Conservation (phyloP, 495 filamentous ascomycete species). For the Oidiodendron maius region DNA sequence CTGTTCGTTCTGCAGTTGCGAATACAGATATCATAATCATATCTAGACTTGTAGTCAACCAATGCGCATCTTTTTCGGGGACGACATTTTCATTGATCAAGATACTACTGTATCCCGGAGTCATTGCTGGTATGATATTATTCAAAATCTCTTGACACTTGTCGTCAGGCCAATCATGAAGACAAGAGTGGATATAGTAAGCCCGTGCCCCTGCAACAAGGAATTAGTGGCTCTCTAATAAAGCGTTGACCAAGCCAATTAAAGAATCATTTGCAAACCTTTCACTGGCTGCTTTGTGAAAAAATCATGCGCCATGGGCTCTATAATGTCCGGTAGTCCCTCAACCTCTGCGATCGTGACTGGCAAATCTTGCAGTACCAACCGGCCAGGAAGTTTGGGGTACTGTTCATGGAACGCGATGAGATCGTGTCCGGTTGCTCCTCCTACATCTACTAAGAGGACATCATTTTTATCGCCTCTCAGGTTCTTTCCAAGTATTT, state of each 20-base stretch:
- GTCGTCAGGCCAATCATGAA: conserved; percentile 24
- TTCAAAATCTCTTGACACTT: conserved; percentile 15
- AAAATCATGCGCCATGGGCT: conserved; percentile 35
- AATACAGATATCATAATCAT: conserved; percentile 32
- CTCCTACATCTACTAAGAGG: background rate
- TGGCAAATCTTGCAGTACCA: conserved; percentile 44
- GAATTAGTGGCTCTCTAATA: background rate
- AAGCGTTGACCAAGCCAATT: too few species aligned
- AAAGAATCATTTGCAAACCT: conserved; percentile 12
- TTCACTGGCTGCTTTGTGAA: conserved; percentile 36
- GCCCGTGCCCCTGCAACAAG: conserved; percentile 23
- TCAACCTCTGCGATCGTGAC: conserved; percentile 29
- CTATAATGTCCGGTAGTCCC: conserved; percentile 19
- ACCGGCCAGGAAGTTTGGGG: conserved; percentile 31
- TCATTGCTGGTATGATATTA: conserved; percentile 28
- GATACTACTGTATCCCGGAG: conserved; percentile 29
- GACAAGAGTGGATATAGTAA: conserved; percentile 27
- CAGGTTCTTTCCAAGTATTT: background rate
- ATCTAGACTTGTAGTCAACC: conserved; percentile 27
- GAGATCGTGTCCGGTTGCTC: conserved; percentile 37
- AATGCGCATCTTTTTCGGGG: conserved; percentile 27
- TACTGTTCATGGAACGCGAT: conserved; percentile 33
- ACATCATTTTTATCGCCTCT: background rate
- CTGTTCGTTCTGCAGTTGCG: conserved; percentile 19
- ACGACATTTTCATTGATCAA: conserved; percentile 38